Evolutionary conservation across 225 moss, liverwort and hornwort species (phyloP), one percentile per base, ranked within the genome.

Genomic region (Bryum argenteum): DNA sequence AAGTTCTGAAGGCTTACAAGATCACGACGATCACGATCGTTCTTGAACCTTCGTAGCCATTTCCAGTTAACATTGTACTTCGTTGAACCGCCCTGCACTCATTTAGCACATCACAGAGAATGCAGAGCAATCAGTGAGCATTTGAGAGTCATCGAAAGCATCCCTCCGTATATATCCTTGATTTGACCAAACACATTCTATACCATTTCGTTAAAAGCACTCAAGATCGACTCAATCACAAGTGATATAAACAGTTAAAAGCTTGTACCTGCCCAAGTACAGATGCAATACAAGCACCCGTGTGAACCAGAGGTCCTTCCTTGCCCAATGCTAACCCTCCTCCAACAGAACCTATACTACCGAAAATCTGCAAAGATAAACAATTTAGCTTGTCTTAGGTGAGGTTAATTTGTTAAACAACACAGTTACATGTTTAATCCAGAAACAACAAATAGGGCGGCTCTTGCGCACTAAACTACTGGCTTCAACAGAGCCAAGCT

Each of bases 321-420:
- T 98, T 98, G 28, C 98, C 98, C 70, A 98, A 84, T 54, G 98
- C 98, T 71, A 98, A 78, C 54, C 98, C 98, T 71, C 98, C 98
- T 81, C 98, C 98, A 44, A 98, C 98, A 78, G 98, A 98, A 62
- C 98, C 98, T 81, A 98, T 98, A 76, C 98, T 98, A 78, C 98
- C 98, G 70, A 98, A 71, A 81, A 98, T 91, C 94, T 97, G 52
- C 40, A 59, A 56, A 60, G 19, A 74, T 43, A 17, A 23, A 61
- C 55, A 39, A 43, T 39, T 38, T 16, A 53, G 24, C 76, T 14
- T 20, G 62, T 63, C 45, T 47, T 44, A 15, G 23, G 18, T 19
- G 33, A 48, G 38, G 63, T 14, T 18, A 42, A 14, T 62, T 62
- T 6, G 64, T 38, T 14, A 52, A 61, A 33, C 51, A 66, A 52